phyloP scores from a whole-genome alignment of 2,329 filamentous ascomycete species.

The Leptographium wingfieldii region DNA sequence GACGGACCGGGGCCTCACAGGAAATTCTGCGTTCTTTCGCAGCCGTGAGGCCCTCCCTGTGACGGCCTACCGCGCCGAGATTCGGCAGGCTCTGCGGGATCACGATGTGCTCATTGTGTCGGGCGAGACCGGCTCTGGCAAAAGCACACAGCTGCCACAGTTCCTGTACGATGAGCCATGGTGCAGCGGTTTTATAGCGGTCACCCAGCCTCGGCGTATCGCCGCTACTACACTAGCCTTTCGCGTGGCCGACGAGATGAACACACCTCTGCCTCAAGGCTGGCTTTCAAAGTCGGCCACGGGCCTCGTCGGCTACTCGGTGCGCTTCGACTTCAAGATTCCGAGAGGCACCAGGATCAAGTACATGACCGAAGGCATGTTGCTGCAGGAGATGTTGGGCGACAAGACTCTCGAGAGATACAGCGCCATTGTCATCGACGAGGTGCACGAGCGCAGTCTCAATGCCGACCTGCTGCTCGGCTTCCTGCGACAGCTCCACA shows the following conservation, averaged over 20 bases:
- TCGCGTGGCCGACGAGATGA: slow-evolving; percentile 69
- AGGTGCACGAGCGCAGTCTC: slow-evolving; percentile 91
- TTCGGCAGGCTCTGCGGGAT: slow-evolving; percentile 36
- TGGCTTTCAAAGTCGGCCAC: neutral
- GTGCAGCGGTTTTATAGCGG: slow-evolving; percentile 82
- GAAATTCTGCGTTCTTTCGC: slow-evolving; percentile 17
- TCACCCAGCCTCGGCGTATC: slow-evolving; percentile 87
- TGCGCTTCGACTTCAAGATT: slow-evolving; percentile 81
- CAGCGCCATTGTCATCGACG: slow-evolving; percentile 83
- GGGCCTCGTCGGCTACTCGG: slow-evolving; percentile 75
- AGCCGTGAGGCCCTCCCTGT: slow-evolving; percentile 64
- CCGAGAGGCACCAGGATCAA: slow-evolving; percentile 80
- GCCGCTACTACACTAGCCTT: slow-evolving; percentile 84
- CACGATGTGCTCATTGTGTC: slow-evolving; percentile 67
- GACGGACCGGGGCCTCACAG: neutral
- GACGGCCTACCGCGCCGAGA: slow-evolving; percentile 59
- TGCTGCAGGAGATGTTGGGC: slow-evolving; percentile 82
- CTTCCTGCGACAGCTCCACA: slow-evolving; percentile 63
- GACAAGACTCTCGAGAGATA: slow-evolving; percentile 77
- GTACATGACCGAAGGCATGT: slow-evolving; percentile 90
- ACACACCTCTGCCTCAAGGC: slow-evolving; percentile 34
- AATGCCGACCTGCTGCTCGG: slow-evolving; percentile 88
- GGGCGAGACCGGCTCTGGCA: slow-evolving; percentile 92
- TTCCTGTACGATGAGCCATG: slow-evolving; percentile 70
- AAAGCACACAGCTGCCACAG: slow-evolving; percentile 92